Percentiles rank a stretch among this genome's conserved stretches.
phyloP scores from a whole-genome alignment of 106 monocot species.

The Dioscorea dumetorum region DNA sequence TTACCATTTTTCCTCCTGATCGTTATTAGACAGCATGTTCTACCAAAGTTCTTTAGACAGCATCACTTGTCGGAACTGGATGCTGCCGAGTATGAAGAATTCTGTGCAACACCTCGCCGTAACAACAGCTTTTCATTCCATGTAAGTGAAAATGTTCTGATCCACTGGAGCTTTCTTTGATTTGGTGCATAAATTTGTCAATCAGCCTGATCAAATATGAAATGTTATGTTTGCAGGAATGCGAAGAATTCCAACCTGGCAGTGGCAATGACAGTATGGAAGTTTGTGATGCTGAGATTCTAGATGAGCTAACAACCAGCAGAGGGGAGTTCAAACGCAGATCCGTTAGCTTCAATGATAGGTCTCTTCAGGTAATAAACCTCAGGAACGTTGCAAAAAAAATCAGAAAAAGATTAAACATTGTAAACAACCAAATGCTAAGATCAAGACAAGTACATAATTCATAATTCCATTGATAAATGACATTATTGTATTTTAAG shows the following conservation, averaged over 20 bases:
- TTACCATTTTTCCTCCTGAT: slow-evolving; percentile 81
- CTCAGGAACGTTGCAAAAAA: background rate
- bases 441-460: too few relatives aligned
- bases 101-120: slow-evolving; percentile 39
- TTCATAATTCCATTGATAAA: too few relatives aligned
- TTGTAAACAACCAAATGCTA: background rate
- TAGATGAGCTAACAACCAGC: slow-evolving; percentile 73
- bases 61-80: slow-evolving; percentile 63
- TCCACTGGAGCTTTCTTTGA: too few relatives aligned
- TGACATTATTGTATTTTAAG: too few relatives aligned
- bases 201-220: too few relatives aligned
- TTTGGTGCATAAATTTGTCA: too few relatives aligned
- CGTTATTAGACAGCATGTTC: slow-evolving; percentile 65
- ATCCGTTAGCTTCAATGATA: slow-evolving; percentile 35
- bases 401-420: background rate
- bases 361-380: slow-evolving; percentile 39
- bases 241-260: background rate
- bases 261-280: slow-evolving; percentile 21
- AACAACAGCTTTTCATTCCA: slow-evolving; percentile 27
- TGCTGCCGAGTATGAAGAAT: slow-evolving; percentile 92
- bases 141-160: slow-evolving; percentile 12
- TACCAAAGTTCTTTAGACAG: slow-evolving; percentile 68
- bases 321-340: slow-evolving; percentile 87
- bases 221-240: too few relatives aligned
- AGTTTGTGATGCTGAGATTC: slow-evolving; percentile 52